Evolutionary conservation across 1,284 basidiomycete species (phyloP).

Genomic region (Leucocoprinus gongylophorus): DNA sequence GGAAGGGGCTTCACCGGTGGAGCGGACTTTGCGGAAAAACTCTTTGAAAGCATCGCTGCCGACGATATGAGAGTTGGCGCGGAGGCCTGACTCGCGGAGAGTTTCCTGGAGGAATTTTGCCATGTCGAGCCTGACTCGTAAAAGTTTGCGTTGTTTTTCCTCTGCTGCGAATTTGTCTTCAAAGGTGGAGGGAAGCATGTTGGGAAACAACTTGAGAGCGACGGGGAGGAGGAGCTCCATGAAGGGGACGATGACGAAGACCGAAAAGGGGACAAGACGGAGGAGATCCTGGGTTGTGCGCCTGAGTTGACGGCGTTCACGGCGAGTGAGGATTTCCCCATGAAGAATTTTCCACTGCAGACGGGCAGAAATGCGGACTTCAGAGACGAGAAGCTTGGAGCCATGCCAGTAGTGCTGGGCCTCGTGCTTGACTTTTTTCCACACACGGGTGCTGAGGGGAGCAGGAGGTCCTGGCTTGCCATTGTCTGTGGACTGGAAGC

Average conservation of each 20-base stretch:
- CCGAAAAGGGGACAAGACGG: constrained; percentile 90
- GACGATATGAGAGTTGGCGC: constrained; percentile 87
- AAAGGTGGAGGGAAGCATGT: constrained; percentile 98
- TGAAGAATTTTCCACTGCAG: constrained; percentile 91
- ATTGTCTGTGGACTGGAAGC: constrained; percentile 22
- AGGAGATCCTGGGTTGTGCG: constrained; percentile 92
- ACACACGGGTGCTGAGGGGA: constrained; percentile 56
- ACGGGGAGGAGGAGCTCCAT: constrained; percentile 98
- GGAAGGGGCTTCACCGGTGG: constrained; percentile 92
- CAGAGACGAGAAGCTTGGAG: constrained; percentile 89
- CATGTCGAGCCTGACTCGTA: constrained; percentile 95
- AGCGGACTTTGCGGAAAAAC: constrained; percentile 96
- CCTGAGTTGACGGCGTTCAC: constrained; percentile 88
- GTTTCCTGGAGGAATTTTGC: constrained; percentile 99
- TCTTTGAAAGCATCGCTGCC: constrained; percentile 97
- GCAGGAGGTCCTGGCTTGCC: constrained; percentile 39
- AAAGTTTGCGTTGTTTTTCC: constrained; percentile 94
- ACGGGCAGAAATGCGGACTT: constrained; percentile 85
- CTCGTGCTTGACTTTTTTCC: constrained; percentile 95
- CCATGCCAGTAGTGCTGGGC: constrained; percentile 97
- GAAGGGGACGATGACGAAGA: constrained; percentile 95
- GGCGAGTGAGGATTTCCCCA: constrained; percentile 84
- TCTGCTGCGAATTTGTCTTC: constrained; percentile 95
- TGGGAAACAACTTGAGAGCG: constrained; percentile 95
- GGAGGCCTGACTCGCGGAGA: constrained; percentile 87